These are phyloP conservation scores for Wickerhamomyces subpelliculosus DNA, from an alignment of 805 yeast species.

Conservation along the genomic window DNA sequence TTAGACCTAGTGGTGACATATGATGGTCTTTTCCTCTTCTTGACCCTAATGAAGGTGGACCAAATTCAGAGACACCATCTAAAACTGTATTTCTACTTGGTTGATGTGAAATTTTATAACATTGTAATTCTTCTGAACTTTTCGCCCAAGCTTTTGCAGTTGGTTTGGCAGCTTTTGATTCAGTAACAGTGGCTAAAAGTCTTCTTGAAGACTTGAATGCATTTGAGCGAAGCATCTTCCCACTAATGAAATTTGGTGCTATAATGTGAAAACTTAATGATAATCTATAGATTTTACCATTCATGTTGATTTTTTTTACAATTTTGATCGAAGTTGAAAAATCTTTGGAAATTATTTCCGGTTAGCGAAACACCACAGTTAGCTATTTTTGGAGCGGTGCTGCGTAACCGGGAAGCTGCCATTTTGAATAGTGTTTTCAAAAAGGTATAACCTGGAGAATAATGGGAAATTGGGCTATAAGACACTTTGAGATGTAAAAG, in stretches of 20 bases:
- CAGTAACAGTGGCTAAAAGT: constrained; percentile 7
- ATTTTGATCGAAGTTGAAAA: neutral
- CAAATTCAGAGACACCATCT: constrained; percentile 29
- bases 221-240: constrained; percentile 11
- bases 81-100: constrained; percentile 24
- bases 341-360: neutral
- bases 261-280: no score
- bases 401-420: no score
- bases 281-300: neutral
- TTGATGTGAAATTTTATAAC: constrained; percentile 22
- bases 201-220: constrained; percentile 6
- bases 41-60: constrained; percentile 47
- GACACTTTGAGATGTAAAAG: no score
- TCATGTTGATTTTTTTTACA: no score
- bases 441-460: no score
- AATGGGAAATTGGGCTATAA: no score
- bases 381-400: no score
- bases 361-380: no score
- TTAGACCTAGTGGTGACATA: constrained; percentile 60
- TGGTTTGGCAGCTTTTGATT: neutral
- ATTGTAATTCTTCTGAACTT: constrained; percentile 16
- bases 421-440: no score
- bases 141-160: constrained; percentile 23
- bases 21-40: constrained; percentile 43
- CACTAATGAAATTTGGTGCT: no score